These are phyloP conservation scores for Leccinum disarticulatum DNA, from an alignment of 768 basidiomycete genomes.

Conservation along the genomic window DNA sequence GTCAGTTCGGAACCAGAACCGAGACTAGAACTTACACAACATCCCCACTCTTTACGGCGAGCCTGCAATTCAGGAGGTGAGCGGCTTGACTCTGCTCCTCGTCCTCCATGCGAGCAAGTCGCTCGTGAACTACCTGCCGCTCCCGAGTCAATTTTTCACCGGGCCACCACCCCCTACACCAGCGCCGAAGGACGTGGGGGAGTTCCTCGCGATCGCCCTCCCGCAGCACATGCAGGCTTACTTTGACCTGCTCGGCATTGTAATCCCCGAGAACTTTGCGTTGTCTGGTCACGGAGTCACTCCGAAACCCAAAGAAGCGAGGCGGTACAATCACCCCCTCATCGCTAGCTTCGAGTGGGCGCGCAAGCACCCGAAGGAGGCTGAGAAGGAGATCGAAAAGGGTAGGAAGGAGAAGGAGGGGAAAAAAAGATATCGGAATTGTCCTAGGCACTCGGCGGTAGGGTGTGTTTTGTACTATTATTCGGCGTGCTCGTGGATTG, in stretches of 20 bases:
- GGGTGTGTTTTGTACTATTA: no score
- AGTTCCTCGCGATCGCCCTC: background rate
- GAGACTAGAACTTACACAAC: slow-evolving; percentile 2
- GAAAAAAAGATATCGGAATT: background rate
- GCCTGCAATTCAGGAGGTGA: background rate
- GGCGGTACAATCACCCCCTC: background rate
- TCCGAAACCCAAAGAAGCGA: background rate
- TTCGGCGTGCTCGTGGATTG: no score
- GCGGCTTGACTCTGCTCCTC: background rate
- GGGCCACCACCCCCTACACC: background rate
- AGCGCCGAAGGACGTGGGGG: background rate
- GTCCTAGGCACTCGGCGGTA: background rate
- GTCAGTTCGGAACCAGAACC: slow-evolving; percentile 62
- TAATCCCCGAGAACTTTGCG: no score
- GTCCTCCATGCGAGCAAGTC: background rate
- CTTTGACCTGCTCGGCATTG: background rate
- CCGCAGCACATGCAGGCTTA: background rate
- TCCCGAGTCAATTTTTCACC: background rate
- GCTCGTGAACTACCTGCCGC: background rate
- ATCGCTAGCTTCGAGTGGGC: background rate
- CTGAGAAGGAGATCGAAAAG: background rate
- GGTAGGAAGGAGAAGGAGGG: background rate
- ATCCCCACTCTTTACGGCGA: slow-evolving; percentile 1
- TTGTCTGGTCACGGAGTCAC: background rate
- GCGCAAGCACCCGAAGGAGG: background rate